Conservation (phyloP, 495 filamentous ascomycete species). For the Glarea lozoyensis region DNA sequence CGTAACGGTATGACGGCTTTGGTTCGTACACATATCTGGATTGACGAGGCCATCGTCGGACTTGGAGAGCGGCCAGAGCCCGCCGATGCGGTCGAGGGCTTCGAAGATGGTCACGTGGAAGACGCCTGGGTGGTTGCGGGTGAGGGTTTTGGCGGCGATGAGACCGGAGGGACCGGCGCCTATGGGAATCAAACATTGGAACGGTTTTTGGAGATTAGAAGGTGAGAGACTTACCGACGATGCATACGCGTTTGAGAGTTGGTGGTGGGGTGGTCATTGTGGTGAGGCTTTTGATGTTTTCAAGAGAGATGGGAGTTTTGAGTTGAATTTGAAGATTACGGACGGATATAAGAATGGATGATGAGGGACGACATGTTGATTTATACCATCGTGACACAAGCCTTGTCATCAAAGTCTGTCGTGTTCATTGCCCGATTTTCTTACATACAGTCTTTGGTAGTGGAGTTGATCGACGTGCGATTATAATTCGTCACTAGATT, state of each 20-base stretch:
- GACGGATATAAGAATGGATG: too few species aligned
- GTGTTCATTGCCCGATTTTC: too few species aligned
- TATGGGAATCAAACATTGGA: slow-evolving; percentile 16
- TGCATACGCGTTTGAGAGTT: slow-evolving; percentile 57
- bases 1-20: slow-evolving; percentile 66
- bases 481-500: too few species aligned
- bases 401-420: too few species aligned
- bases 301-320: too few species aligned
- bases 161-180: slow-evolving; percentile 79
- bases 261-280: slow-evolving; percentile 30
- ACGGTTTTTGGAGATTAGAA: neutral
- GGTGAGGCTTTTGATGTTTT: too few species aligned
- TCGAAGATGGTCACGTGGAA: slow-evolving; percentile 71
- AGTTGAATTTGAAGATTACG: too few species aligned
- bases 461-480: too few species aligned
- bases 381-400: too few species aligned
- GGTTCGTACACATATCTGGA: slow-evolving; percentile 68
- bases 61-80: slow-evolving; percentile 60
- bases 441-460: too few species aligned
- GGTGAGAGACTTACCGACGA: slow-evolving; percentile 42
- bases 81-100: slow-evolving; percentile 52
- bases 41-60: slow-evolving; percentile 39
- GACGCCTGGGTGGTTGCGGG: slow-evolving; percentile 46
- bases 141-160: slow-evolving; percentile 70
- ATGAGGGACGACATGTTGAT: too few species aligned